These are phyloP conservation scores for Scorias spongiosa DNA, from an alignment of 2,329 filamentous ascomycete species.

Conservation along the genomic window DNA sequence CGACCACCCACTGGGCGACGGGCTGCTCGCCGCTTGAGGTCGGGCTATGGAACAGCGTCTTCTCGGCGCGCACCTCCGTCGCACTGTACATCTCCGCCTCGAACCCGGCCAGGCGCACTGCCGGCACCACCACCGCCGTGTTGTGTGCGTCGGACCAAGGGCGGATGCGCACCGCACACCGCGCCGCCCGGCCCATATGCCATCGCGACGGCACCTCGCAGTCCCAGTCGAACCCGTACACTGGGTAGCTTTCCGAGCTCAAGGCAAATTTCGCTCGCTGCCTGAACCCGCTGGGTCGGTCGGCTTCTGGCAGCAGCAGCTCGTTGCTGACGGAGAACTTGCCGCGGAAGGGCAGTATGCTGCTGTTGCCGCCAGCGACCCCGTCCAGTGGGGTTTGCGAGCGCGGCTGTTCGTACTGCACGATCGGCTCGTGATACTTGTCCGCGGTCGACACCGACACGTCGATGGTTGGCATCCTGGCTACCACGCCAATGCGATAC, in stretches of 20 bases:
- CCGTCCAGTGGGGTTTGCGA: not conserved
- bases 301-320: slow-evolving; percentile 8
- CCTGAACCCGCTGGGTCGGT: slow-evolving; percentile 9
- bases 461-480: slow-evolving; percentile 4
- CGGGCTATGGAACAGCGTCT: not conserved
- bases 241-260: slow-evolving; percentile 8
- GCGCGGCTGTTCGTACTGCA: slow-evolving; percentile 4
- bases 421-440: not conserved
- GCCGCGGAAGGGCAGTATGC: not conserved
- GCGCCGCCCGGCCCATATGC: slow-evolving; percentile 5
- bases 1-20: not conserved
- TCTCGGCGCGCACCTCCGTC: slow-evolving; percentile 1
- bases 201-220: slow-evolving; percentile 7
- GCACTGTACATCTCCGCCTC: not conserved
- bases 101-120: not conserved
- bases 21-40: not conserved
- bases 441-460: slow-evolving; percentile 1
- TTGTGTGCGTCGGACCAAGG: slow-evolving; percentile 1
- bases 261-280: slow-evolving; percentile 11
- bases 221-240: slow-evolving; percentile 7
- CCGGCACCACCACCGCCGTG: slow-evolving; percentile 2
- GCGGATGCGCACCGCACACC: slow-evolving; percentile 1
- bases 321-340: slow-evolving; percentile 7
- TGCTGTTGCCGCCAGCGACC: not conserved
- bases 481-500: slow-evolving; percentile 1